Base-by-base conservation (phyloP, 2,329 filamentous ascomycete genomes). In the Penicillium oxalicum region DNA sequence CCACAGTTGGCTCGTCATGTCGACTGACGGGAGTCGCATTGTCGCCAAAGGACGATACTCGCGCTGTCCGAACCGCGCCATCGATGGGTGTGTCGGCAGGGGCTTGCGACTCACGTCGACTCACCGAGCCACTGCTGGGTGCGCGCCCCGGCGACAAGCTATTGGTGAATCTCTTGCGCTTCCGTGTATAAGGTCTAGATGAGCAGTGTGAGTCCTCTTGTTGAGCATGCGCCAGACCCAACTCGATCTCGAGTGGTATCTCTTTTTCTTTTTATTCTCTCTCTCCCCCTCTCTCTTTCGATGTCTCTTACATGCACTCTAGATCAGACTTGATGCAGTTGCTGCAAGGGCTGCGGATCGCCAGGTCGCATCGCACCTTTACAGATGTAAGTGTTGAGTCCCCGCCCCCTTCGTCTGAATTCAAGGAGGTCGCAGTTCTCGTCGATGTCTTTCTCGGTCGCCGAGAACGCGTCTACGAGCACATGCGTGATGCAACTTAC, bases 151-250 rank as follows among this genome's bases (percentile, higher is more conserved):
- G 58, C 24, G 58, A 60, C 9, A 60, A 47, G 38, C 69, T 71
- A 32, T 69, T 68, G 18, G 68, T 68, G 45, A 69, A 70, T n/a
- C 61, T 53, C n/a, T 64, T 64, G 28, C 67, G 64, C 39, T 64
- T 60, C 1, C 60, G 48, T 27, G 58, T 59, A 49, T 61, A 62
- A 12, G 56, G 58, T 40, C 60, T 62, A 11, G 7, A 11, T 8
- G 7, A 3, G 7, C 11, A 32, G 7, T 32, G 11, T 32, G 29
- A 32, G 29, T 32, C 29, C 18, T 18, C 18, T 18, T 18, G 18
- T 18, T 18, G 18, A 18, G 18, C 18, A 18, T 18, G 18, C 18
- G 18, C 18, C 18, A 18, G 18, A 18, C 18, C 18, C 18, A 18
- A 18, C 18, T 18, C 18, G 18, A 18, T 18, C 18, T 18, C 18